Evolutionary conservation across 2,329 filamentous ascomycete species (phyloP), one percentile per base, ranked within the genome.

Genomic region (Cladophialophora psammophila): DNA sequence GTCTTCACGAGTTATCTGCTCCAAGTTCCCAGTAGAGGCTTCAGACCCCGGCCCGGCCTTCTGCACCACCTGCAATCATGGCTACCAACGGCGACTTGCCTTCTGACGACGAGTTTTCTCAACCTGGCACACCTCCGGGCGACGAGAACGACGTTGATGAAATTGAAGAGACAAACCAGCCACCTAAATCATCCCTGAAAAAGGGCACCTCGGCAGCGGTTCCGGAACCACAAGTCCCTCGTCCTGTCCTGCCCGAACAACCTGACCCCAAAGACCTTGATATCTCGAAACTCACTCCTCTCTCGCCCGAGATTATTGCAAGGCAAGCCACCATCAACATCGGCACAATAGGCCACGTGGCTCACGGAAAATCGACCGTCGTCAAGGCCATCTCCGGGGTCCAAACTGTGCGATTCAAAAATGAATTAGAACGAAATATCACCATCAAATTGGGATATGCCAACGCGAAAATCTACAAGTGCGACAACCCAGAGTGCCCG

Each of bases 371-470:
- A 82, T 97, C 93, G 69, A 99, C 95, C 26, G 95, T 99, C 59
- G 95, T 99, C 76, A 99, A 99, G 87, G 95, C 95, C 76, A 98
- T 99, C 76, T 98, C 95, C 1, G 95, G 95, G 70, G 95, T 99
- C 71, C 95, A 99, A 87, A 99, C 95, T 18, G 95, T 99, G 78
- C 89, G 95, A 74, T 99, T 99, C 87, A 99, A 99, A 91, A 99
- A 98, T 85, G 95, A 99, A 84, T 84, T 97, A 83, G 96, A 98
- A 84, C 88, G 95, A 78, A 99, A 99, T 82, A 99, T 99, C 78
- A 99, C 95, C 76, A 99, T 99, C 86, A 99, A 99, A 89, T 88
- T 99, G 76, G 95, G 95, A 79, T 99, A 99, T 81, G 95, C 95
- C 80, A 99, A 99, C 81, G 95, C 95, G 76, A 98, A 99, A 84